Conservation (phyloP, 2,329 filamentous ascomycete genomes). For the Xylariaceae sp. region DNA sequence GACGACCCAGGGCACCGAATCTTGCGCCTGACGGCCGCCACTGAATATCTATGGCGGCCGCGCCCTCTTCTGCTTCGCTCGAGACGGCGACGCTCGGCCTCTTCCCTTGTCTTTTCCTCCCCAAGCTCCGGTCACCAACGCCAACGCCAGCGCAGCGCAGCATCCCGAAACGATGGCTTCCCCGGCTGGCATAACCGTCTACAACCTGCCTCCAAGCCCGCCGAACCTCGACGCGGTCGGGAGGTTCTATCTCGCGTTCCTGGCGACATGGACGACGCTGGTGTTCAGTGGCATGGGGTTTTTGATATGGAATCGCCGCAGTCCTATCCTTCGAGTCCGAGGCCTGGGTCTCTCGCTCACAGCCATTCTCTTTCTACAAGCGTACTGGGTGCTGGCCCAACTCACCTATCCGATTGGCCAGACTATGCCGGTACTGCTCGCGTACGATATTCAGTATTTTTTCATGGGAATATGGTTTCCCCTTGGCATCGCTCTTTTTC, state of each 20-base stretch:
- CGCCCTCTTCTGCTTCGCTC: too few species aligned
- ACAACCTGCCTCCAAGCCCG: slow-evolving; percentile 15
- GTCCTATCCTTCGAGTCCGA: slow-evolving; percentile 35
- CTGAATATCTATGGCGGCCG: too few species aligned
- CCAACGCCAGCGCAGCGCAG: too few species aligned
- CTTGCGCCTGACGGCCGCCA: too few species aligned
- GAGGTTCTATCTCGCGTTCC: slow-evolving; percentile 18
- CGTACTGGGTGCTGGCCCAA: slow-evolving; percentile 37
- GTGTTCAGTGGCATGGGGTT: slow-evolving; percentile 32
- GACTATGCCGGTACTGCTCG: slow-evolving; percentile 33
- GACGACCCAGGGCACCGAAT: too few species aligned
- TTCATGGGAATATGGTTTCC: slow-evolving; percentile 57
- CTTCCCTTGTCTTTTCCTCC: too few species aligned
- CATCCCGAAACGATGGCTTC: not conserved
- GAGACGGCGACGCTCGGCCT: too few species aligned
- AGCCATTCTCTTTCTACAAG: slow-evolving; percentile 34
- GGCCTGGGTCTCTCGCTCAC: slow-evolving; percentile 37
- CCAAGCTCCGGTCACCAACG: too few species aligned
- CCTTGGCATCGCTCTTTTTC: slow-evolving; percentile 54
- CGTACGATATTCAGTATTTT: slow-evolving; percentile 52
- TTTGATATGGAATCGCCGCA: slow-evolving; percentile 28
- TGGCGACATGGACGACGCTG: slow-evolving; percentile 21
- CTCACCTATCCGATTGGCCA: slow-evolving; percentile 38
- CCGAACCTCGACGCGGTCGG: slow-evolving; percentile 19
- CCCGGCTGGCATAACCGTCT: slow-evolving; percentile 4